These are phyloP conservation scores for Plasmodium sp. DNA, from an alignment of 169 alveolate genomes.

Conservation along the genomic window DNA sequence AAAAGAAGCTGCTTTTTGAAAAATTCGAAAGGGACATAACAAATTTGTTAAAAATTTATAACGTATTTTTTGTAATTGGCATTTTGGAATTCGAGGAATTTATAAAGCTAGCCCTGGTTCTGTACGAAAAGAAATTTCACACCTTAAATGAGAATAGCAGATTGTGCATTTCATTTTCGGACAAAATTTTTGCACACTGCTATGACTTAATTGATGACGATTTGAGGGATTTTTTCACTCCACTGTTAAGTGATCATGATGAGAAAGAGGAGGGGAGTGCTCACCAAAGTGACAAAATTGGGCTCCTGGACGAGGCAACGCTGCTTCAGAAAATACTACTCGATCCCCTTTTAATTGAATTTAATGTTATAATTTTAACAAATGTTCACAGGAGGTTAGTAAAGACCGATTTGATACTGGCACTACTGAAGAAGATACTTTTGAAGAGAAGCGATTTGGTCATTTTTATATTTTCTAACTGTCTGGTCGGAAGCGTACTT, in stretches of 20 bases:
- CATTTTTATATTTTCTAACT: conserved; percentile 55
- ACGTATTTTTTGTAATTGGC: conserved; percentile 50
- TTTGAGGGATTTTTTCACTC: conserved; percentile 19
- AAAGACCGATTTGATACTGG: conserved; percentile 75
- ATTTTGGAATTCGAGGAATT: conserved; percentile 45
- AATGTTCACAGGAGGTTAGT: conserved; percentile 75
- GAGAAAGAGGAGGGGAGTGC: background rate
- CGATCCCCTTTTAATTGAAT: conserved; percentile 84
- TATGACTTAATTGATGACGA: conserved; percentile 29
- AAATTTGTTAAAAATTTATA: conserved; percentile 32
- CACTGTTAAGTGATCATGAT: conserved; percentile 7
- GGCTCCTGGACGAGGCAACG: conserved; percentile 31
- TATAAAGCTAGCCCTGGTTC: conserved; percentile 21
- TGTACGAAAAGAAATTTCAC: conserved; percentile 67
- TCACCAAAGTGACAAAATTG: conserved; percentile 10
- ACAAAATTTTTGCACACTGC: background rate
- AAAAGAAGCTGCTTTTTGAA: conserved; percentile 56
- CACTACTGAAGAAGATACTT: conserved; percentile 74
- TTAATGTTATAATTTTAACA: conserved; percentile 78
- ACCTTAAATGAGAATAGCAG: conserved; percentile 50
- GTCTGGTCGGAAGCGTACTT: conserved; percentile 41
- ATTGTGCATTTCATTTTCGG: conserved; percentile 46
- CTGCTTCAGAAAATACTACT: conserved; percentile 53
- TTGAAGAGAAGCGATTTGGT: conserved; percentile 42
- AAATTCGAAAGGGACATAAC: conserved; percentile 28